These are phyloP conservation scores for Chloropicon primus DNA, from an alignment of 139 green algal genomes.

Conservation along the genomic window DNA sequence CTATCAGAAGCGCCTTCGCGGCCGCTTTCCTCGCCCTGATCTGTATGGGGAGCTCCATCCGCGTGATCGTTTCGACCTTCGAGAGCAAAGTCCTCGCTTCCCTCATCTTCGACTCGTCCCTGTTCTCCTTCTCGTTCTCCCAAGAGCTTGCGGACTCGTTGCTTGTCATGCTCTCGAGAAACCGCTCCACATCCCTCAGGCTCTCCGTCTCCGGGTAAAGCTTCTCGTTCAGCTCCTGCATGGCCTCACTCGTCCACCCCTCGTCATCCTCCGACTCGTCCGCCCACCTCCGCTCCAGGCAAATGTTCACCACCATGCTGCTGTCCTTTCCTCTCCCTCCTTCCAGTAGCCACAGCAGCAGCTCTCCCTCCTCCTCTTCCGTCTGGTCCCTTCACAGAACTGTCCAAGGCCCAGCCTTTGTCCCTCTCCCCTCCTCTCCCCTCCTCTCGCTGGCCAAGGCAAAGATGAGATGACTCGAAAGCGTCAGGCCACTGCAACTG, in stretches of 20 bases:
- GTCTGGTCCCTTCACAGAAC: no score
- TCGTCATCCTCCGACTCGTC: neutral
- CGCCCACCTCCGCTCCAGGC: neutral
- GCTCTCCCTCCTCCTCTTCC: no score
- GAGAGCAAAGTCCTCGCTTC: neutral
- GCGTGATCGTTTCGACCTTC: neutral
- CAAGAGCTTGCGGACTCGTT: neutral
- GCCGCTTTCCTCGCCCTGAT: neutral
- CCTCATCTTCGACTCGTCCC: neutral
- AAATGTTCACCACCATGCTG: neutral
- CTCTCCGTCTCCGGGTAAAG: neutral
- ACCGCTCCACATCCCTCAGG: neutral
- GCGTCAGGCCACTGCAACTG: no score
- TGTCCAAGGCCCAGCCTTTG: no score
- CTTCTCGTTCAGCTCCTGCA: neutral
- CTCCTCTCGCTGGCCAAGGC: no score
- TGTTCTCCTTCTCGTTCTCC: neutral
- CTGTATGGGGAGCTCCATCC: neutral
- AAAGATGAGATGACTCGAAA: no score
- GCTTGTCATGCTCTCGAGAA: neutral
- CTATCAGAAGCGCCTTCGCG: neutral
- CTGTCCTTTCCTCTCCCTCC: no score
- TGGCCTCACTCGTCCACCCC: neutral
- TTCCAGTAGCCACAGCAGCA: no score
- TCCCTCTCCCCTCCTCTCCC: no score